phyloP scores from a whole-genome alignment of 202 grass and related monocot genomes.

The Panicum virgatum region DNA sequence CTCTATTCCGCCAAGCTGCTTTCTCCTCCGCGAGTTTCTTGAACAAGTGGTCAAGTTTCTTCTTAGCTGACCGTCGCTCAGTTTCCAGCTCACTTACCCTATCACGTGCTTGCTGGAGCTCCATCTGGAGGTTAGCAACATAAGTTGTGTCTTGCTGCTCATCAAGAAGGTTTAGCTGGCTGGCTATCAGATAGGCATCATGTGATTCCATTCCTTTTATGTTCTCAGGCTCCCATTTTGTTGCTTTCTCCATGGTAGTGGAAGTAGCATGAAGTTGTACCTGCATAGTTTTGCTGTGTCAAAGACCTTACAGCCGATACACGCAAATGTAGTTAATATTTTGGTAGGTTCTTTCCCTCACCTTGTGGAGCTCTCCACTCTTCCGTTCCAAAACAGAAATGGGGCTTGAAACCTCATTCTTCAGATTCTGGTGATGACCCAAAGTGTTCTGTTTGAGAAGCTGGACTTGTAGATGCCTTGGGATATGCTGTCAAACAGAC shows the following conservation, averaged over 20 bases:
- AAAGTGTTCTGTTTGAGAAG: slow-evolving; percentile 60
- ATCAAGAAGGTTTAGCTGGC: slow-evolving; percentile 71
- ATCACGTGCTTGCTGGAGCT: slow-evolving; percentile 69
- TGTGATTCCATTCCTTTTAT: slow-evolving; percentile 60
- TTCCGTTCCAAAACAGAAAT: slow-evolving; percentile 85
- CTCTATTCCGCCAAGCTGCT: slow-evolving; percentile 83
- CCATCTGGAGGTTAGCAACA: slow-evolving; percentile 66
- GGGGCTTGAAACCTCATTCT: slow-evolving; percentile 86
- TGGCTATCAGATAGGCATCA: slow-evolving; percentile 73
- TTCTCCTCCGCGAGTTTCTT: slow-evolving; percentile 94
- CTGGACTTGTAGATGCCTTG: slow-evolving; percentile 77
- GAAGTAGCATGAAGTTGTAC: slow-evolving; percentile 42
- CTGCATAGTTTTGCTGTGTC: slow-evolving; percentile 14
- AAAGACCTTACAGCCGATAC: not conserved
- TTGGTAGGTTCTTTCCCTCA: slow-evolving; percentile 27
- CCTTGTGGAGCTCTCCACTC: slow-evolving; percentile 75
- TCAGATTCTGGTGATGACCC: slow-evolving; percentile 51
- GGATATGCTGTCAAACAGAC: slow-evolving; percentile 59
- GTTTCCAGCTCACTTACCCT: slow-evolving; percentile 68
- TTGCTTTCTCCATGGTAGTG: slow-evolving; percentile 80
- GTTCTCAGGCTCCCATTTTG: slow-evolving; percentile 91
- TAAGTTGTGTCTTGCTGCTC: slow-evolving; percentile 52
- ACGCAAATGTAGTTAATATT: not conserved
- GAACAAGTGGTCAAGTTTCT: slow-evolving; percentile 88
- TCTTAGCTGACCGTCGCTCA: slow-evolving; percentile 74